Conservation (phyloP, 2,329 filamentous ascomycete species). For the Trichoderma lentiforme region DNA sequence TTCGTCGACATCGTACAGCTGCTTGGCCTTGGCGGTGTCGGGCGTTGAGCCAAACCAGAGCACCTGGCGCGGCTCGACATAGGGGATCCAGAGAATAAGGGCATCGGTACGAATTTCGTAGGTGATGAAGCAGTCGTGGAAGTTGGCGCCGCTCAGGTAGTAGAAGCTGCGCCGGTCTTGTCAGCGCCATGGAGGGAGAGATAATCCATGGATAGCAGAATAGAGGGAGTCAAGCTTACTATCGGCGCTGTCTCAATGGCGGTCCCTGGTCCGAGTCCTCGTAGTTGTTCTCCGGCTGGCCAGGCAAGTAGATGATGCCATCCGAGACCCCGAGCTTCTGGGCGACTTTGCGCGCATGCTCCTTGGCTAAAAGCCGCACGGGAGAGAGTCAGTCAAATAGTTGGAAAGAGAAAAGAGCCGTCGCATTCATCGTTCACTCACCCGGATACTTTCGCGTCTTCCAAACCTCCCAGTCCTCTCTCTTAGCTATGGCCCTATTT, state of each 20-base stretch:
- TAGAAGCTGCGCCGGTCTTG: slow-evolving; percentile 46
- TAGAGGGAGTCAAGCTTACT: slow-evolving; percentile 41
- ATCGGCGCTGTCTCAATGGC: slow-evolving; percentile 55
- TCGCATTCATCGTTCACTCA: slow-evolving; percentile 21
- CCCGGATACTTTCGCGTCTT: slow-evolving; percentile 37
- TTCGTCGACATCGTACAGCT: slow-evolving; percentile 65
- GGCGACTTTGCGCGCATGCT: slow-evolving; percentile 56
- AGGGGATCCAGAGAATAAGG: slow-evolving; percentile 71
- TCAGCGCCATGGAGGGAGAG: background rate
- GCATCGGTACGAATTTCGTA: slow-evolving; percentile 58
- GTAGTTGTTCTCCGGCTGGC: slow-evolving; percentile 48
- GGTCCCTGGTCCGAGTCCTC: slow-evolving; percentile 59
- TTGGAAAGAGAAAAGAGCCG: background rate
- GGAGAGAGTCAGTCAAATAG: background rate
- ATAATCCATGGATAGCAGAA: background rate
- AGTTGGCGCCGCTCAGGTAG: slow-evolving; percentile 54
- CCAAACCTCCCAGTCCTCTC: slow-evolving; percentile 12
- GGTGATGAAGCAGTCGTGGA: slow-evolving; percentile 53
- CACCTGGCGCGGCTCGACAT: slow-evolving; percentile 57
- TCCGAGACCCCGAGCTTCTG: slow-evolving; percentile 46
- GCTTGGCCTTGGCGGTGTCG: slow-evolving; percentile 57
- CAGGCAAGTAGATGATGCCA: slow-evolving; percentile 56
- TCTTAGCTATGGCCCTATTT: slow-evolving; percentile 10
- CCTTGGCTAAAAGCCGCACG: slow-evolving; percentile 42
- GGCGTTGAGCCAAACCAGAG: slow-evolving; percentile 65